phyloP scores from a whole-genome alignment of 108 stramenopile genomes.

The Conticribra guillardii region DNA sequence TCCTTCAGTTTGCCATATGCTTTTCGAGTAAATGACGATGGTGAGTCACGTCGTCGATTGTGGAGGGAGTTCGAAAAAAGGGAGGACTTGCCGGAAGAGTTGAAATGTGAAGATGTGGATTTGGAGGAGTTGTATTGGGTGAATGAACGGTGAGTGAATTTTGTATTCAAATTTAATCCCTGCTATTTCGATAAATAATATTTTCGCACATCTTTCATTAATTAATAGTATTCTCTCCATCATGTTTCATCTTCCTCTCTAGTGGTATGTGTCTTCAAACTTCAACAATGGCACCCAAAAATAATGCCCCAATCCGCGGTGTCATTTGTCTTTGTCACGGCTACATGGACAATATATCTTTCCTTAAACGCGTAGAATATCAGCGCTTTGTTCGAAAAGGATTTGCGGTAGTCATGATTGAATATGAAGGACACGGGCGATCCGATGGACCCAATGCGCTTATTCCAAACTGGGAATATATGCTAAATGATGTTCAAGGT shows the following conservation, averaged over 20 bases:
- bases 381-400: constrained; percentile 51
- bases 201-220: too few species aligned
- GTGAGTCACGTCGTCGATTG: constrained; percentile 50
- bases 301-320: constrained; percentile 48
- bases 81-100: constrained; percentile 49
- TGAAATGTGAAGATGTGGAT: constrained; percentile 49
- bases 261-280: constrained; percentile 62
- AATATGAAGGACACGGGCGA: constrained; percentile 78
- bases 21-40: constrained; percentile 63
- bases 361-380: constrained; percentile 54
- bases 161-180: too few species aligned
- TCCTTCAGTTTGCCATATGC: constrained; percentile 25
- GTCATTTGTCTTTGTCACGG: constrained; percentile 73
- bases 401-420: constrained; percentile 68
- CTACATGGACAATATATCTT: constrained; percentile 67
- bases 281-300: constrained; percentile 57
- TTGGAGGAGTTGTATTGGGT: constrained; percentile 56
- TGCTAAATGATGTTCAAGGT: constrained; percentile 56
- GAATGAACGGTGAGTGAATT: constrained; percentile 46
- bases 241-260: not conserved
- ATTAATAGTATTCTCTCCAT: too few species aligned
- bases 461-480: constrained; percentile 48
- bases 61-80: constrained; percentile 57
- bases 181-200: too few species aligned
- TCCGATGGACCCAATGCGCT: constrained; percentile 58